A percentile compares a stretch with the other conserved stretches of the same genome.
Conservation (phyloP, 2,329 filamentous ascomycete genomes). For the Trichoderma lentiforme region DNA sequence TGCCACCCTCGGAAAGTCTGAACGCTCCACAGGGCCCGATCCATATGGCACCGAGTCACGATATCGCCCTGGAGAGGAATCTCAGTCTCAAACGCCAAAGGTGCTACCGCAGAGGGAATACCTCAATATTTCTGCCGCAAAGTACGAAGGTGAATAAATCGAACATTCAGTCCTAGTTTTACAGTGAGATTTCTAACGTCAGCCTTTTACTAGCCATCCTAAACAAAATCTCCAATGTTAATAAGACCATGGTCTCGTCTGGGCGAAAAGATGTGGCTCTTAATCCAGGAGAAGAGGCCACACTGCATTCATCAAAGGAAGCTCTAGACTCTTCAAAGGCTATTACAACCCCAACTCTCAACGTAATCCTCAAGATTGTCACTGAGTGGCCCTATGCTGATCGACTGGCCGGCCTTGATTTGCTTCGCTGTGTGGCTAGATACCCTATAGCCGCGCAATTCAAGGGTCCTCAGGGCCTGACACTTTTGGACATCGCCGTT, state of each 20-base stretch:
- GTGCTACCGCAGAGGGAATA: slow-evolving; percentile 77
- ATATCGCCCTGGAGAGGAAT: slow-evolving; percentile 64
- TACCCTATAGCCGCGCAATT: slow-evolving; percentile 64
- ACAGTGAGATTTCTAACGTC: neutral
- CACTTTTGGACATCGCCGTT: slow-evolving; percentile 57
- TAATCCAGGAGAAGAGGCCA: slow-evolving; percentile 66
- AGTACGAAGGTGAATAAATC: slow-evolving; percentile 51
- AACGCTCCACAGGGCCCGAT: slow-evolving; percentile 56
- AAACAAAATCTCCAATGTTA: slow-evolving; percentile 74
- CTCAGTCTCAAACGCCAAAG: slow-evolving; percentile 48
- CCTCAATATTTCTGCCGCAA: slow-evolving; percentile 71
- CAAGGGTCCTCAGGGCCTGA: slow-evolving; percentile 49
- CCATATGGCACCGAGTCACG: slow-evolving; percentile 75
- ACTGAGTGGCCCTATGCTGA: slow-evolving; percentile 78
- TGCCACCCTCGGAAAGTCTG: slow-evolving; percentile 68
- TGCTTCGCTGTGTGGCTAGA: slow-evolving; percentile 78
- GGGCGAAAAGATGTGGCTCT: slow-evolving; percentile 72
- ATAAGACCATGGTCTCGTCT: slow-evolving; percentile 66
- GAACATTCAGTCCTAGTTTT: neutral
- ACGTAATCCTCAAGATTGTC: slow-evolving; percentile 67
- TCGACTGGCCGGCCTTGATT: slow-evolving; percentile 78
- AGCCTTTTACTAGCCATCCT: slow-evolving; percentile 56
- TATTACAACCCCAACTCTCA: slow-evolving; percentile 50
- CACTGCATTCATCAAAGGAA: slow-evolving; percentile 58
- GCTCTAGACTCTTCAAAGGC: slow-evolving; percentile 59